These are phyloP conservation scores for Penicillium decumbens DNA, from an alignment of 2,329 filamentous ascomycete species.

Conservation along the genomic window DNA sequence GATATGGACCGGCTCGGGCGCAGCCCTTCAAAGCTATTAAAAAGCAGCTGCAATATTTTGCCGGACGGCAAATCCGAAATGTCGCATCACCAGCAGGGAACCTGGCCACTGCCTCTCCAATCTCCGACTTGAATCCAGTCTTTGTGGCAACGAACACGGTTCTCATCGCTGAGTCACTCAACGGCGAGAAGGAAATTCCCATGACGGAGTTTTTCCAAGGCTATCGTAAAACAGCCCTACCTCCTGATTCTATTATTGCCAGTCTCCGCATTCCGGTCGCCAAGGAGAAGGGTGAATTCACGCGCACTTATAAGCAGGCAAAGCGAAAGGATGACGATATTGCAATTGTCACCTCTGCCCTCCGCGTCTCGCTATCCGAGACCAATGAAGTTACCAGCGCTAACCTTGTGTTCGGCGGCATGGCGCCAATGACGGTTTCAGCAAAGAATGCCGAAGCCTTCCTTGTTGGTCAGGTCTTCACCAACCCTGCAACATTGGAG, in stretches of 20 bases:
- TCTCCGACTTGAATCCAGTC: conserved; percentile 92
- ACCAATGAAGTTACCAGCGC: conserved; percentile 66
- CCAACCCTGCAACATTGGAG: conserved; percentile 77
- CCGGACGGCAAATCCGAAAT: conserved; percentile 90
- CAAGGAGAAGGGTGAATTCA: conserved; percentile 69
- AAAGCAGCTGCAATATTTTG: conserved; percentile 93
- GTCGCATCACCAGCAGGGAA: conserved; percentile 97
- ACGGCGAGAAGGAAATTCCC: conserved; percentile 73
- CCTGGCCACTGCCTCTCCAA: conserved; percentile 87
- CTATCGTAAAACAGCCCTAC: conserved; percentile 78
- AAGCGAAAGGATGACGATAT: conserved; percentile 99
- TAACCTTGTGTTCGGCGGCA: conserved; percentile 86
- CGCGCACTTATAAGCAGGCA: conserved; percentile 89
- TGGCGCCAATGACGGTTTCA: conserved; percentile 87
- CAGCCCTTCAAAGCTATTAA: conserved; percentile 88
- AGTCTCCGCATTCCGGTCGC: conserved; percentile 80
- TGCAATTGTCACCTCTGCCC: conserved; percentile 86
- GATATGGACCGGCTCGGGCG: conserved; percentile 65
- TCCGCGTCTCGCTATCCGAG: conserved; percentile 68
- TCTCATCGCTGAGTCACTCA: conserved; percentile 71
- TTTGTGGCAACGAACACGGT: conserved; percentile 82
- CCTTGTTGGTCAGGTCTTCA: conserved; percentile 71
- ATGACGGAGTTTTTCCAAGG: conserved; percentile 91
- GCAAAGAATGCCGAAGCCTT: conserved; percentile 74
- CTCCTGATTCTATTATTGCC: conserved; percentile 76